Evolutionary conservation across 192 early-diverging fungal species (phyloP), one percentile per base, ranked within the genome.

Genomic region (Ambispora gerdemannii): DNA sequence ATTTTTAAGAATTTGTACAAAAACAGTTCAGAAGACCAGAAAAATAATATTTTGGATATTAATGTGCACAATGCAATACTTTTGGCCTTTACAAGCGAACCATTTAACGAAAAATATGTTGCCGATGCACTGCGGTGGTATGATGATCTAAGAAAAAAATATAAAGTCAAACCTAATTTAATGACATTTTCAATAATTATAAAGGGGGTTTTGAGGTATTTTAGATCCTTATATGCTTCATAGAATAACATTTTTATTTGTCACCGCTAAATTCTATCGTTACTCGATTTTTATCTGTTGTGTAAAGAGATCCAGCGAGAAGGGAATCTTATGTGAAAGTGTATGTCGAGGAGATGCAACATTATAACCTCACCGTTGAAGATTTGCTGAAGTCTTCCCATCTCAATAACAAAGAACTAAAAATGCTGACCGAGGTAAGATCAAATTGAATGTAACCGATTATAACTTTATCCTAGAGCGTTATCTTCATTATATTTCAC

Each of bases 61-160:
- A 77, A 81, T 15, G 78, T 94, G 43, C 84, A 94, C 74, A 97
- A 97, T 74, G 85, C 89, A 34, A 91, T 97, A 33, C 76, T 97
- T n/a, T 85, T 89, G 52, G 88, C 86, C 8, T 84, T 91, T 51
- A 73, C 89, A 55, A 73, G 74, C n/a, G 80, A 71, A 27, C 63
- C 76, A 56, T 82, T 85, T 2, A 74, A 63, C 13, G 84, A 89
- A 4, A 53, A 33, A 25, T 60, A 80, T 32, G 82, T 81, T 27
- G 76, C 78, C 13, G 77, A 82, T 34, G 88, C 90, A 3, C 69
- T 90, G 22, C 75, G 83, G 35, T 93, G 93, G 95, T 92, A 88
- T 72, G 82, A 88, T 61, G 64, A 78, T 19, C 80, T 92, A 74
- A 83, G 84, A 61, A 68, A 77, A 50, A 70, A 70, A 27, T 82